These are phyloP conservation scores for Trichocomaceae sp. DNA, from an alignment of 2,329 filamentous ascomycete species.

Conservation along the genomic window DNA sequence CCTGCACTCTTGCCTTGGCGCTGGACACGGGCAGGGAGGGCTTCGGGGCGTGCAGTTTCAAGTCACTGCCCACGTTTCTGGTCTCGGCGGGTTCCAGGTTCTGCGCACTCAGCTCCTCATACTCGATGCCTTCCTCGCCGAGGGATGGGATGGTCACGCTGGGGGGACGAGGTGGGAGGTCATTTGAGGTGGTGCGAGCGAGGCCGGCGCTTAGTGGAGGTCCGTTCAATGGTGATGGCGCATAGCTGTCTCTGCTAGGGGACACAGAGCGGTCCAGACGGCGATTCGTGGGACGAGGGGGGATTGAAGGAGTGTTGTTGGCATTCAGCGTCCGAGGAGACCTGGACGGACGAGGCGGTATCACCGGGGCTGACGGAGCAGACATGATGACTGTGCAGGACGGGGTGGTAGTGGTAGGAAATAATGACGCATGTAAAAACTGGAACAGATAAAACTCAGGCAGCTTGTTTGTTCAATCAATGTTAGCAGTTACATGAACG, in stretches of 20 bases:
- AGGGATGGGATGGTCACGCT: constrained; percentile 79
- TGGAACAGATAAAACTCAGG: neutral
- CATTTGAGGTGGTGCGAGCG: constrained; percentile 28
- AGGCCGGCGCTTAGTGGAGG: constrained; percentile 40
- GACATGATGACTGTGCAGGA: constrained; percentile 28
- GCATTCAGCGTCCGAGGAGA: constrained; percentile 42
- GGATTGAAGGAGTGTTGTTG: constrained; percentile 47
- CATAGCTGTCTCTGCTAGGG: constrained; percentile 69
- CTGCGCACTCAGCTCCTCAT: constrained; percentile 56
- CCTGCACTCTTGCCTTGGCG: constrained; percentile 74
- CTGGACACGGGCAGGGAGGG: constrained; percentile 75
- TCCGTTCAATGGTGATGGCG: constrained; percentile 80
- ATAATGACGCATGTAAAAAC: constrained; percentile 8
- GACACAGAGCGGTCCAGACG: constrained; percentile 67
- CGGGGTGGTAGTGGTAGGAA: constrained; percentile 10
- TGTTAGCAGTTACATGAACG: neutral
- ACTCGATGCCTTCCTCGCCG: constrained; percentile 85
- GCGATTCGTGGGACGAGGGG: constrained; percentile 65
- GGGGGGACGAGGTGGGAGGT: constrained; percentile 52
- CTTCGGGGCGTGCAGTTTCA: constrained; percentile 83
- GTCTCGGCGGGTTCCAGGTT: constrained; percentile 60
- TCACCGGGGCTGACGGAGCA: constrained; percentile 45
- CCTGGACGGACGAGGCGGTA: constrained; percentile 59
- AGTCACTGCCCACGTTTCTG: constrained; percentile 68
- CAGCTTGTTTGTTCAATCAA: neutral